These are phyloP conservation scores for Colletotrichum sublineola DNA, from an alignment of 2,329 filamentous ascomycete species.

Conservation along the genomic window DNA sequence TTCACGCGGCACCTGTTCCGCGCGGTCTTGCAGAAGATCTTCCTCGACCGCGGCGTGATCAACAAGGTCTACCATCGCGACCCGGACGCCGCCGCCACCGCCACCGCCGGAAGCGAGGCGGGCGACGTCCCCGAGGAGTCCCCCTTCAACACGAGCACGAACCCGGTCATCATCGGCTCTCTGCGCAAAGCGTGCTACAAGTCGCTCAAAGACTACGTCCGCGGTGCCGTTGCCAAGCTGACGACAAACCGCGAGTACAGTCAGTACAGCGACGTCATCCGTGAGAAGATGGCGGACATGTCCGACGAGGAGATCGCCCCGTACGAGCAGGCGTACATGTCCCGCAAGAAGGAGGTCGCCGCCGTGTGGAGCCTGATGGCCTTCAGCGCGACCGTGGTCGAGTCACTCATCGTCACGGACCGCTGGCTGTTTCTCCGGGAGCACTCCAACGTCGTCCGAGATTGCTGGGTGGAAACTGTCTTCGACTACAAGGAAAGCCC, in stretches of 20 bases:
- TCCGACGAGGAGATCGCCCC: slow-evolving; percentile 80
- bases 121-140: slow-evolving; percentile 47
- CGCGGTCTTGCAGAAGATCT: slow-evolving; percentile 90
- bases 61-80: slow-evolving; percentile 65
- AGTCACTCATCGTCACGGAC: slow-evolving; percentile 91
- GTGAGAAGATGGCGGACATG: slow-evolving; percentile 74
- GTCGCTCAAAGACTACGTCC: slow-evolving; percentile 82
- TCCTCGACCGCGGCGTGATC: slow-evolving; percentile 86
- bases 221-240: slow-evolving; percentile 84
- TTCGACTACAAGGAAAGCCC: slow-evolving; percentile 91
- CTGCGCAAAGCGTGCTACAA: slow-evolving; percentile 84
- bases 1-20: slow-evolving; percentile 96
- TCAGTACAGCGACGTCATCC: slow-evolving; percentile 71
- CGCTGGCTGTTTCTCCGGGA: slow-evolving; percentile 89
- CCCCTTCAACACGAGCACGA: slow-evolving; percentile 71
- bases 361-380: slow-evolving; percentile 97
- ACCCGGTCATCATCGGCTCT: slow-evolving; percentile 88
- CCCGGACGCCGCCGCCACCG: slow-evolving; percentile 46
- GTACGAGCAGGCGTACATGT: slow-evolving; percentile 76
- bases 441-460: slow-evolving; percentile 75
- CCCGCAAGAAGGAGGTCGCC: slow-evolving; percentile 83
- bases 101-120: slow-evolving; percentile 38
- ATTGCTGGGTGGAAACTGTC: slow-evolving; percentile 92
- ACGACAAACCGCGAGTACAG: slow-evolving; percentile 68
- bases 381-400: slow-evolving; percentile 89